Conservation (phyloP, 768 basidiomycete species). For the Mycena haematopus region DNA sequence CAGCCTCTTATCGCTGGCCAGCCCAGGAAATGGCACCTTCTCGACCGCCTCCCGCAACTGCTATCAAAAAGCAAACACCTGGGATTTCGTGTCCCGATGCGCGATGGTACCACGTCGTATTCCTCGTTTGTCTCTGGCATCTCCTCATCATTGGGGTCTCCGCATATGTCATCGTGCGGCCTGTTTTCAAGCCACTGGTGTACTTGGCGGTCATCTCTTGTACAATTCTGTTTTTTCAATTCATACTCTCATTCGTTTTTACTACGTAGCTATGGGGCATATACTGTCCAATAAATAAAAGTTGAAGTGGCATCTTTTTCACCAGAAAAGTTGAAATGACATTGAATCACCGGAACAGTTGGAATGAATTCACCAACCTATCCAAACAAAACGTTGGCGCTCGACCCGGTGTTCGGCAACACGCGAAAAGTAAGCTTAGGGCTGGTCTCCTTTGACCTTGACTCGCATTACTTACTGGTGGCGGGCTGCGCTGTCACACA, state of each 20-base stretch:
- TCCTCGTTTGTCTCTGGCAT: slow-evolving; percentile 4
- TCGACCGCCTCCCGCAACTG: not conserved
- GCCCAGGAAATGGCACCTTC: not conserved
- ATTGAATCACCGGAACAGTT: too few relatives aligned
- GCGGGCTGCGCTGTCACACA: too few relatives aligned
- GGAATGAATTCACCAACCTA: too few relatives aligned
- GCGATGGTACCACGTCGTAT: slow-evolving; percentile 19
- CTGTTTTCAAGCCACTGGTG: slow-evolving; percentile 9
- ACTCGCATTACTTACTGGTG: too few relatives aligned
- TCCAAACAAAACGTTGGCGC: too few relatives aligned
- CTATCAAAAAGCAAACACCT: not conserved
- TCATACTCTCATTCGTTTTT: slow-evolving; percentile 1
- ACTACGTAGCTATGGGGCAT: too few relatives aligned
- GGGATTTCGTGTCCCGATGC: not conserved
- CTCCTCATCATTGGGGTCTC: slow-evolving; percentile 1
- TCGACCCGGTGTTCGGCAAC: too few relatives aligned
- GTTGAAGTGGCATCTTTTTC: too few relatives aligned
- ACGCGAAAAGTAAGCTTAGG: too few relatives aligned
- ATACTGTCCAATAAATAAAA: too few relatives aligned
- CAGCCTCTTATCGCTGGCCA: slow-evolving; percentile 13
- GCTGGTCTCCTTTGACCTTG: too few relatives aligned
- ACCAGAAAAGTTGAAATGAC: too few relatives aligned
- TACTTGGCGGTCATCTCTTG: not conserved
- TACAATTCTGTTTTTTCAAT: not conserved
- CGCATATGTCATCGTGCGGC: slow-evolving; percentile 5